Conservation (phyloP, 2,329 filamentous ascomycete genomes). For the Allantophomopsis lycopodina region DNA sequence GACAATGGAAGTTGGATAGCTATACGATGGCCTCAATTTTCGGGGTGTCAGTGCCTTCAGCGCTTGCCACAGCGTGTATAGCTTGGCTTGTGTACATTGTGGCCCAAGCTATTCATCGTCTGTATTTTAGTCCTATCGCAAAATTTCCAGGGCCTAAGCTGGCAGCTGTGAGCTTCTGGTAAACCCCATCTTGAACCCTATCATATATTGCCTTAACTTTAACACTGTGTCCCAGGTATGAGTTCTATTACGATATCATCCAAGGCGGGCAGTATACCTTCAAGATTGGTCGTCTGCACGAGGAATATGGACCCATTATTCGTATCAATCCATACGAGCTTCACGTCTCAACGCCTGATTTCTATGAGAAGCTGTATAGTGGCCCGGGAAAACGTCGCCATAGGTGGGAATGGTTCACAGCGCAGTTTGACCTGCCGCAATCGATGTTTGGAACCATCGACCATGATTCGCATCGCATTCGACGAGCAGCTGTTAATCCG, state of each 20-base stretch:
- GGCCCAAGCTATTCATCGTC: neutral
- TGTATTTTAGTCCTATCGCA: neutral
- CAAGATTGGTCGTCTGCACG: slow-evolving; percentile 4
- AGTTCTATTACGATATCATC: slow-evolving; percentile 7
- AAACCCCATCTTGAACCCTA: too few species aligned
- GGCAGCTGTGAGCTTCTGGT: slow-evolving; percentile 9
- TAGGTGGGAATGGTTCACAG: neutral
- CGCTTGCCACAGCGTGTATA: too few species aligned
- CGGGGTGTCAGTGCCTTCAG: too few species aligned
- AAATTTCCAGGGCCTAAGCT: slow-evolving; percentile 14
- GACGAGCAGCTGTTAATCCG: slow-evolving; percentile 6
- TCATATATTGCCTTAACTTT: too few species aligned
- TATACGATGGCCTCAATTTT: too few species aligned
- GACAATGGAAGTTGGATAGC: too few species aligned
- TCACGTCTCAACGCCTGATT: neutral
- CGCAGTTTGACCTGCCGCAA: neutral
- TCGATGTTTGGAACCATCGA: slow-evolving; percentile 6
- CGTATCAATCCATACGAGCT: neutral
- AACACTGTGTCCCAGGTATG: slow-evolving; percentile 3
- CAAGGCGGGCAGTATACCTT: slow-evolving; percentile 2
- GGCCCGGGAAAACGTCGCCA: neutral
- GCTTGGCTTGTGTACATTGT: neutral
- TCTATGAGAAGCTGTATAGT: neutral
- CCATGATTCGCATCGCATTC: slow-evolving; percentile 8
- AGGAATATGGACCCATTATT: slow-evolving; percentile 5